Base-by-base conservation (phyloP, 2,329 filamentous ascomycete species). In the Ascochyta lentis region DNA sequence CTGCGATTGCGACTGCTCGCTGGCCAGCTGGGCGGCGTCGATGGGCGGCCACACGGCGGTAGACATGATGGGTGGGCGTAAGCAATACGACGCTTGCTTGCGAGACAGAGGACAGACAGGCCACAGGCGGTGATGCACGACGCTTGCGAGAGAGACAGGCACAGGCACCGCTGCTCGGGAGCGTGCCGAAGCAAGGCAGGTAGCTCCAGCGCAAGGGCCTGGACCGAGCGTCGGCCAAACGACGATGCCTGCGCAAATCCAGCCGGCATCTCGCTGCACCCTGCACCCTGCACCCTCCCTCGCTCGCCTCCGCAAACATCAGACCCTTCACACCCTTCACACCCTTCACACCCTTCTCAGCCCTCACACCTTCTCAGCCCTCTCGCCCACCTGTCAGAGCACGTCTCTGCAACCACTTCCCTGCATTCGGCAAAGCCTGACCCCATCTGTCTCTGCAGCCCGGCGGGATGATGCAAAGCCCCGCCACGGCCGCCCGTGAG, bases 1-100 rank as follows among this genome's bases (percentile, higher is more conserved):
- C 74, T 84, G 74, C 34, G 83, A 81, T 38, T 75, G 76, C 54
- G 83, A 79, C 67, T 84, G 82, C 67, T 84, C 83, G 59, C 74
- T 74, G 56, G 77, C 75, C 49, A 87, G 76, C 60, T 81, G 75
- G 46, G 80, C 78, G 29, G 78, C 74, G 19, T 81, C 73, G 35
- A 86, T 79, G 49, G 83, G 80, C 55, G 86, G 86, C 77, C 86
- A 88, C 49, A 86, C 80, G 71, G 83, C 81, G 39, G 85, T 84
- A 16, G 86, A 84, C 85, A 88, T 88, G 65, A 13, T 6, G 12
- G 29, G 27, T 12, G 9, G 27, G 27, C 27, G 9, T 7, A 29
- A 12, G 27, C 29, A 31, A 31, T 10, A 31, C 29, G 12, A 13
- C 29, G 12, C 12, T 31, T 31, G 13, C 12, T 6, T 31, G 12